phyloP scores from a whole-genome alignment of 352 stramenopile species.

The Phytophthora aleatoria region DNA sequence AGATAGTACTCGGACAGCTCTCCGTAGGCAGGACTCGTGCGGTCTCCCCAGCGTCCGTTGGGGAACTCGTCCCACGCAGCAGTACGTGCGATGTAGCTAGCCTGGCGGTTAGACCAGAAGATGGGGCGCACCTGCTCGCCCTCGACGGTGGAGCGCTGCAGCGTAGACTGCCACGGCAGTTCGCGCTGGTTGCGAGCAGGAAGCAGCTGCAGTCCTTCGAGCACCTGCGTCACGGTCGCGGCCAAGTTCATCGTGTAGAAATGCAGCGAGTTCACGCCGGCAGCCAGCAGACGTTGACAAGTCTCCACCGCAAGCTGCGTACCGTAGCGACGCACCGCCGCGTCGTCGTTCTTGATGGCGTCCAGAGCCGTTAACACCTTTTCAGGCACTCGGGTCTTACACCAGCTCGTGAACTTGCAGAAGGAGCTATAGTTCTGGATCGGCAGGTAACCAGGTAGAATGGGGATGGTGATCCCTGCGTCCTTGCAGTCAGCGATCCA shows the following conservation, averaged over 20 bases:
- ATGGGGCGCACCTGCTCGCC: conserved; percentile 95
- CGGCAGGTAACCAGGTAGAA: conserved; percentile 93
- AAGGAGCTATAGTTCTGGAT: conserved; percentile 96
- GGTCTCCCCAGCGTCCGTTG: conserved; percentile 96
- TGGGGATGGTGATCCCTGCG: conserved; percentile 94
- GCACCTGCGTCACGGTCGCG: conserved; percentile 82
- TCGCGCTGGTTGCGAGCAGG: conserved; percentile 65
- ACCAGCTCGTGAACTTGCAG: conserved; percentile 98
- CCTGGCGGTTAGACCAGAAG: conserved; percentile 98
- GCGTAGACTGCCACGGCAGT: conserved; percentile 74
- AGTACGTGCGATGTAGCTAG: conserved; percentile 96
- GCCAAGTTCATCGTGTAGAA: conserved; percentile 97
- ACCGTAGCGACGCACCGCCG: conserved; percentile 93
- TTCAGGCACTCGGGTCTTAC: conserved; percentile 94
- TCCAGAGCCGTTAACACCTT: conserved; percentile 77
- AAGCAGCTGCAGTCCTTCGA: conserved; percentile 78
- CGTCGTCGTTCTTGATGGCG: conserved; percentile 94
- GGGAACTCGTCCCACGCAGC: conserved; percentile 97
- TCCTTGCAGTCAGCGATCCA: conserved; percentile 95
- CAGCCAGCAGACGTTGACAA: conserved; percentile 89
- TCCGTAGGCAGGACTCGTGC: conserved; percentile 94
- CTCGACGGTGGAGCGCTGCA: conserved; percentile 65
- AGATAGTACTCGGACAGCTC: conserved; percentile 96
- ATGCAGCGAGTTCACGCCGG: conserved; percentile 82
- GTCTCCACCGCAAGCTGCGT: conserved; percentile 95